These are phyloP conservation scores for Populus euphratica DNA, from an alignment of 345 rosid genomes.

Conservation along the genomic window DNA sequence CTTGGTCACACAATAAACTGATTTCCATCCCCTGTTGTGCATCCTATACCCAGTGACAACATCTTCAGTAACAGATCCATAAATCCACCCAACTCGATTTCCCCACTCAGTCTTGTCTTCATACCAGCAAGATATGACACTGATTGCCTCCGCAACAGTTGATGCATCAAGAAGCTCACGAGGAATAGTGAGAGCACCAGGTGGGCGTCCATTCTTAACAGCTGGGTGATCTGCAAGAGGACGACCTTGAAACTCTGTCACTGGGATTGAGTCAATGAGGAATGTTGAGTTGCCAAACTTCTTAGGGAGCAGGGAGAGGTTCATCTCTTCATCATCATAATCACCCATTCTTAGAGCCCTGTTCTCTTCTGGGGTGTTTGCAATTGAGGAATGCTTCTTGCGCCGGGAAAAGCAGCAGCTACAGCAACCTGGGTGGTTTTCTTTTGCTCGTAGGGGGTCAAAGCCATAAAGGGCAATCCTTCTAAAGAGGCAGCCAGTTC, in stretches of 20 bases:
- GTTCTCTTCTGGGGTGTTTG: conserved; percentile 61
- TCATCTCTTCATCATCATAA: conserved; percentile 82
- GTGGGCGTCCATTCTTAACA: conserved; percentile 84
- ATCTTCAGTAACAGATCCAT: conserved; percentile 98
- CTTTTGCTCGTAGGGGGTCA: conserved; percentile 81
- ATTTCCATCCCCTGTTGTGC: conserved; percentile 99
- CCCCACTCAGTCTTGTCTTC: conserved; percentile 99
- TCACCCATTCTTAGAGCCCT: conserved; percentile 83
- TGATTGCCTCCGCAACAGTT: conserved; percentile 94
- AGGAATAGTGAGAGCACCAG: conserved; percentile 89
- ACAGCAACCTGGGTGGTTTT: conserved; percentile 58
- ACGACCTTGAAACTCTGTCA: conserved; percentile 94
- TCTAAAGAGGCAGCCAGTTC: conserved; percentile 95
- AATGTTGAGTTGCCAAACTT: conserved; percentile 79
- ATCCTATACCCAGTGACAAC: conserved; percentile 96
- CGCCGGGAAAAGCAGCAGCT: conserved; percentile 63
- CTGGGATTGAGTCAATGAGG: conserved; percentile 84
- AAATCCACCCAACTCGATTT: conserved; percentile 93
- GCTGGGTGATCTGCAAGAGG: conserved; percentile 98
- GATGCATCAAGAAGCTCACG: conserved; percentile 92
- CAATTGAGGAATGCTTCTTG: conserved; percentile 48
- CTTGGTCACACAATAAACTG: conserved; percentile 94
- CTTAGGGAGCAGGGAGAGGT: conserved; percentile 66
- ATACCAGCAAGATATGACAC: conserved; percentile 97
- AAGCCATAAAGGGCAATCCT: conserved; percentile 91